Evolutionary conservation across 331 rosid species (phyloP), one percentile per base, ranked within the genome.

Genomic region (Cydonia oblonga): DNA sequence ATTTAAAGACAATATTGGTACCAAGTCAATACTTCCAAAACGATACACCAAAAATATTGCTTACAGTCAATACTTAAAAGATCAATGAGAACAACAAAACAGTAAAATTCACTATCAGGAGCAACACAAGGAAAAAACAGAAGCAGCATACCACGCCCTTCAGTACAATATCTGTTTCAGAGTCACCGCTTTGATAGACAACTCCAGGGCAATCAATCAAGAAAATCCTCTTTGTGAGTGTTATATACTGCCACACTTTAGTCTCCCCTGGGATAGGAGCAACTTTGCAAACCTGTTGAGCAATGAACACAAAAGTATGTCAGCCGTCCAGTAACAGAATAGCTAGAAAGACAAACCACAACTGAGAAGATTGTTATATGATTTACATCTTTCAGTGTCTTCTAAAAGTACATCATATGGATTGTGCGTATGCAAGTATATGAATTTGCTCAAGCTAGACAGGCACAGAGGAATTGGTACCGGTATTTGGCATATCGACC

Each of bases 191-290:
- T 46, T 91, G 92, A 81, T 95, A 95, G 76, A 91, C 96, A 72
- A 95, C 96, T 59, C 96, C 96, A 1, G 96, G 96, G 76, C 96
- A 91, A 70, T 93, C 98, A 64, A 93, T 93, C 86, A 93, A 76
- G 79, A 91, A 88, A 72, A 91, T 95, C 85, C 96, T 95, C 91
- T 95, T 91, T 25, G 96, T 95, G 67, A 95, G 98, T 33, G 98
- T 89, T 49, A 95, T 91, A 77, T 91, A 95, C 68, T 95, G 97
- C 98, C 96, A 91, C 71, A 89, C 98, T 84, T 91, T 88, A 4
- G 97, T 91, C 76, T 95, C 96, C 79, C 97, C 96, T 2, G 96
- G 97, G 73, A 91, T 95, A 71, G 96, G 97, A 72, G 97, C 96
- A 76, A 91, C 98, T 88, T 89, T 95, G 89, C 98, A 95, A 40